Evolutionary conservation across 2,329 filamentous ascomycete genomes (phyloP).

Genomic region (Fusarium clavum): DNA sequence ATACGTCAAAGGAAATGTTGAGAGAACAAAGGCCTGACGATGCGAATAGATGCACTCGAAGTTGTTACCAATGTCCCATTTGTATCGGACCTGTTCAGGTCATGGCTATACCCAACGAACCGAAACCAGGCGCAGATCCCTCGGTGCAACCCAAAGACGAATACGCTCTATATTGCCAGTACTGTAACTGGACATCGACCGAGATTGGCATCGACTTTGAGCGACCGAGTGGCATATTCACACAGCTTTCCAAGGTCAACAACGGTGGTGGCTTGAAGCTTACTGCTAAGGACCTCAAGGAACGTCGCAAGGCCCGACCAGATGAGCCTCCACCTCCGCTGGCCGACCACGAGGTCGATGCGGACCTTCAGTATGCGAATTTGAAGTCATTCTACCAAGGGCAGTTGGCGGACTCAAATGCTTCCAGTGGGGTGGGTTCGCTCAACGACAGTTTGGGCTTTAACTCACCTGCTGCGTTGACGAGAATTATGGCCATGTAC

Average conservation of each 20-base stretch:
- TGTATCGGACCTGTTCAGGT: slow-evolving; percentile 85
- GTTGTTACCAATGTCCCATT: slow-evolving; percentile 94
- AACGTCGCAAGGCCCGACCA: slow-evolving; percentile 61
- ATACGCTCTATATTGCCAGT: slow-evolving; percentile 86
- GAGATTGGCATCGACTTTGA: slow-evolving; percentile 93
- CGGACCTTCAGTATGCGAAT: slow-evolving; percentile 78
- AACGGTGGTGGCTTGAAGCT: slow-evolving; percentile 67
- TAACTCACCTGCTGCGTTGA: slow-evolving; percentile 82
- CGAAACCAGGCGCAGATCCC: slow-evolving; percentile 57
- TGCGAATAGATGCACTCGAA: slow-evolving; percentile 80
- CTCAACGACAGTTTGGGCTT: slow-evolving; percentile 61
- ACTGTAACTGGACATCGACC: slow-evolving; percentile 91
- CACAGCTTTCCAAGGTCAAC: slow-evolving; percentile 79
- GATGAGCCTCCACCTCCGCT: slow-evolving; percentile 53
- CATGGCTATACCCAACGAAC: slow-evolving; percentile 69
- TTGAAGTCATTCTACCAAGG: slow-evolving; percentile 84
- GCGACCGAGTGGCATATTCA: slow-evolving; percentile 85
- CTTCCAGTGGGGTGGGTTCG: slow-evolving; percentile 60
- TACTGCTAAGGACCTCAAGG: slow-evolving; percentile 63
- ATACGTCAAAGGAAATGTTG: not conserved
- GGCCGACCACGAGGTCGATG: slow-evolving; percentile 63
- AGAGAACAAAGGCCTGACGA: slow-evolving; percentile 33
- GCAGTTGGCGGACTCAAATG: slow-evolving; percentile 75
- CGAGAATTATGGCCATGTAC: slow-evolving; percentile 92
- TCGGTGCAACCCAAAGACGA: slow-evolving; percentile 59